Percentiles rank a stretch among this genome's conserved stretches.
phyloP scores from a whole-genome alignment of 2,329 filamentous ascomycete genomes.

The Didymella pinodella region DNA sequence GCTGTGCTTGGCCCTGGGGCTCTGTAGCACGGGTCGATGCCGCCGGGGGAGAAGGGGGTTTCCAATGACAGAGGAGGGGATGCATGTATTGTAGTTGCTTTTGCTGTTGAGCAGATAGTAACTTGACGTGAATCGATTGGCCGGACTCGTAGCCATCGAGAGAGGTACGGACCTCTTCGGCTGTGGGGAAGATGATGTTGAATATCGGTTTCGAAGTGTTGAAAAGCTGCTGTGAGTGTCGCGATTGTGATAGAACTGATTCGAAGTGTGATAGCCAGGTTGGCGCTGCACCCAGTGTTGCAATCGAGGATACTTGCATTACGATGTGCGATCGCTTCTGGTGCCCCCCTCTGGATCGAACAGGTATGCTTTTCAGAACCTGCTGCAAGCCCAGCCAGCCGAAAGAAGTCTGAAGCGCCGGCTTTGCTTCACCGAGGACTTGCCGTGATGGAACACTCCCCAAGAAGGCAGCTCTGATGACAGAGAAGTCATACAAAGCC shows the following conservation, averaged over 20 bases:
- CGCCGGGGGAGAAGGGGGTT: slow-evolving; percentile 33
- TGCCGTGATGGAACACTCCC: slow-evolving; percentile 79
- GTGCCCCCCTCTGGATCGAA: slow-evolving; percentile 42
- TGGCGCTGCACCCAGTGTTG: slow-evolving; percentile 74
- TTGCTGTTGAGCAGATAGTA: slow-evolving; percentile 71
- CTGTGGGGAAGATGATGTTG: slow-evolving; percentile 81
- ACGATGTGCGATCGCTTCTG: slow-evolving; percentile 54
- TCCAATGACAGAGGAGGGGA: slow-evolving; percentile 79
- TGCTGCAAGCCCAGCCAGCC: slow-evolving; percentile 76
- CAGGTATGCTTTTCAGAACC: slow-evolving; percentile 61
- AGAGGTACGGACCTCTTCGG: slow-evolving; percentile 77
- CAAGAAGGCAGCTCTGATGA: slow-evolving; percentile 74
- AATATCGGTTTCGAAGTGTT: slow-evolving; percentile 57
- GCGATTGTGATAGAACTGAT: slow-evolving; percentile 42
- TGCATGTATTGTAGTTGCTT: slow-evolving; percentile 78
- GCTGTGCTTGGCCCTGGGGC: slow-evolving; percentile 31
- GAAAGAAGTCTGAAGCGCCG: slow-evolving; percentile 66
- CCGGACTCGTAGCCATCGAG: slow-evolving; percentile 82
- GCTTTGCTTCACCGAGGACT: slow-evolving; percentile 54
- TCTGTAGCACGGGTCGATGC: not conserved
- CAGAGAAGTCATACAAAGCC: slow-evolving; percentile 70
- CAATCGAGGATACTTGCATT: slow-evolving; percentile 80
- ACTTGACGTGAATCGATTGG: slow-evolving; percentile 81
- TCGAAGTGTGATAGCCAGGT: slow-evolving; percentile 72
- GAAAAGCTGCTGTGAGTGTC: not conserved